Percentiles rank a stretch among this genome's conserved stretches.
Evolutionary conservation across 345 rosid genomes (phyloP).

Genomic region (Gossypium turneri): DNA sequence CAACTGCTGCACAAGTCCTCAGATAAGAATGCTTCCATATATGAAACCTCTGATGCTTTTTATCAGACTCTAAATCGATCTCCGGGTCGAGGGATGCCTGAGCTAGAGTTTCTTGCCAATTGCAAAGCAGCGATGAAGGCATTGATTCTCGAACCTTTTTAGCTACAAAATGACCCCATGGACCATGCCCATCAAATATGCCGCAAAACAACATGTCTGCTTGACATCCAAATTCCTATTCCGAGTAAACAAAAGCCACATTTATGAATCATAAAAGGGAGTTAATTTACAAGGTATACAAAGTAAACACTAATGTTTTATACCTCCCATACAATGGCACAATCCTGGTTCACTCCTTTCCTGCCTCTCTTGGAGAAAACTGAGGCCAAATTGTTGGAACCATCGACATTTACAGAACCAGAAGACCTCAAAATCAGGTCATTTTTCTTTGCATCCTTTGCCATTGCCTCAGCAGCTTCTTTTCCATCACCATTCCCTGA

Average conservation of each 20-base stretch:
- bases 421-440: slow-evolving; percentile 64
- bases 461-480: slow-evolving; percentile 66
- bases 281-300: background rate
- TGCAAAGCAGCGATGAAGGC: slow-evolving; percentile 63
- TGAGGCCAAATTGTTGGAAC: slow-evolving; percentile 62
- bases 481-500: slow-evolving; percentile 43
- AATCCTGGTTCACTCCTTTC: slow-evolving; percentile 89
- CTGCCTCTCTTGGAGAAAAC: slow-evolving; percentile 78
- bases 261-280: background rate
- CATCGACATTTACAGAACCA: slow-evolving; percentile 58
- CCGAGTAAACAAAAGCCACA: slow-evolving; percentile 15
- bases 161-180: slow-evolving; percentile 93
- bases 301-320: background rate
- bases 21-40: slow-evolving; percentile 80
- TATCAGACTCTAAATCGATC: slow-evolving; percentile 47
- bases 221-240: slow-evolving; percentile 81
- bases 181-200: slow-evolving; percentile 95
- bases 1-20: slow-evolving; percentile 76
- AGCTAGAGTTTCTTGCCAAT: slow-evolving; percentile 81
- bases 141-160: slow-evolving; percentile 71
- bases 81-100: slow-evolving; percentile 44
- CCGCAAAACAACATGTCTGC: slow-evolving; percentile 89
- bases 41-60: slow-evolving; percentile 42
- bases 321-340: slow-evolving; percentile 94
- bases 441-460: slow-evolving; percentile 72